These are phyloP conservation scores for Pseudogymnoascus sp. DNA, from an alignment of 2,329 filamentous ascomycete species.

Conservation along the genomic window DNA sequence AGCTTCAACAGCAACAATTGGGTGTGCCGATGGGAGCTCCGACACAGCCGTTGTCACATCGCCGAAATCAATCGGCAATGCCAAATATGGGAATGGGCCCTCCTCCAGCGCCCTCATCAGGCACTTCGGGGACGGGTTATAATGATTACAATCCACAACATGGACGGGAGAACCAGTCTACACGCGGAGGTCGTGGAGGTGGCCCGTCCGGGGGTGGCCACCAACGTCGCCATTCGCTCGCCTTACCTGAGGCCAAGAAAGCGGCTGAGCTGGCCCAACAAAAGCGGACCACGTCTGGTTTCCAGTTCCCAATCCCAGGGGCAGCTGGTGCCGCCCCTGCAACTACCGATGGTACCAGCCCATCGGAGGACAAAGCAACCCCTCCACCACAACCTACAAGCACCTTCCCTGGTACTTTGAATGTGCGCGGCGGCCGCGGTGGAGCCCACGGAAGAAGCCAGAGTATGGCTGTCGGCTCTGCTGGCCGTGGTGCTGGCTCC, in stretches of 20 bases:
- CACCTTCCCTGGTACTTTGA: constrained; percentile 14
- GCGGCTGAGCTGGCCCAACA: constrained; percentile 94
- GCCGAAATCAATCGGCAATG: constrained; percentile 94
- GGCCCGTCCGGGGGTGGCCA: constrained; percentile 66
- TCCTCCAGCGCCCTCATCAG: constrained; percentile 84
- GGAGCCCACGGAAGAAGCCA: constrained; percentile 69
- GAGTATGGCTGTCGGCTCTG: constrained; percentile 73
- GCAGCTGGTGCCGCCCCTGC: constrained; percentile 49
- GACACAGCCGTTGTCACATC: constrained; percentile 74
- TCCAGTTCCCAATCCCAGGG: constrained; percentile 82
- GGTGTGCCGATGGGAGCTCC: constrained; percentile 67
- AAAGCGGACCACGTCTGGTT: constrained; percentile 86
- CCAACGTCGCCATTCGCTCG: constrained; percentile 87
- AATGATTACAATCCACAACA: constrained; percentile 53
- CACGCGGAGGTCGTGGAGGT: constrained; percentile 64
- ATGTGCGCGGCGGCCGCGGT: constrained; percentile 44
- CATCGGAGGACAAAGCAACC: constrained; percentile 18
- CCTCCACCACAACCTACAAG: constrained; percentile 13
- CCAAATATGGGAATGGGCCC: constrained; percentile 86
- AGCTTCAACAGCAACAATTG: constrained; percentile 62
- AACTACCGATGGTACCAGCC: constrained; percentile 48
- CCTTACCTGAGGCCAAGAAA: constrained; percentile 92
- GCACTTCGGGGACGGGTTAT: constrained; percentile 68
- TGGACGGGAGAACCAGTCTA: constrained; percentile 53
- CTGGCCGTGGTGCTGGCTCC: constrained; percentile 53